These are phyloP conservation scores for Phytophthora agathidicida DNA, from an alignment of 352 stramenopile genomes.

Conservation along the genomic window DNA sequence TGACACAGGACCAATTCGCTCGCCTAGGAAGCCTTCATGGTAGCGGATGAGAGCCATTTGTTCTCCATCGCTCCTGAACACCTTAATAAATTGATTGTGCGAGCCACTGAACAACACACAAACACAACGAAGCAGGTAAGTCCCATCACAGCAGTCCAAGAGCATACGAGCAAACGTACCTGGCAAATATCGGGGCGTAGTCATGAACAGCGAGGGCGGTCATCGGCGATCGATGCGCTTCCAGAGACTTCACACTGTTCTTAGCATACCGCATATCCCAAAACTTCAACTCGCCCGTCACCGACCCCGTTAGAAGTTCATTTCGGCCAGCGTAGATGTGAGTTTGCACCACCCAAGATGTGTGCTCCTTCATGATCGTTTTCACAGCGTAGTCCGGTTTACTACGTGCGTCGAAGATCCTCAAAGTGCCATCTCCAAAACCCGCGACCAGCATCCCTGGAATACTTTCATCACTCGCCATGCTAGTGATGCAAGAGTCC, in stretches of 20 bases:
- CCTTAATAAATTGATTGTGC: conserved; percentile 99
- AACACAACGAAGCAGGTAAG: conserved; percentile 5
- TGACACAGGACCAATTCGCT: conserved; percentile 97
- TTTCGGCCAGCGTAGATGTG: conserved; percentile 78
- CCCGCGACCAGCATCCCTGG: conserved; percentile 90
- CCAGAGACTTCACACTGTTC: conserved; percentile 85
- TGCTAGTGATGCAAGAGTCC: conserved; percentile 91
- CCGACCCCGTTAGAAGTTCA: conserved; percentile 94
- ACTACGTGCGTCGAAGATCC: conserved; percentile 94
- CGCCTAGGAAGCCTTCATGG: conserved; percentile 96
- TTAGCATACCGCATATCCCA: conserved; percentile 95
- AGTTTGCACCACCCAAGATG: conserved; percentile 95
- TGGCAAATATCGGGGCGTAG: conserved; percentile 96
- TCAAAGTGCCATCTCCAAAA: conserved; percentile 93
- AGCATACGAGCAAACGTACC: conserved; percentile 40
- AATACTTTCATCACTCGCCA: conserved; percentile 80
- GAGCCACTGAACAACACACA: conserved; percentile 93
- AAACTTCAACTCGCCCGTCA: conserved; percentile 96
- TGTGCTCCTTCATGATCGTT: conserved; percentile 90
- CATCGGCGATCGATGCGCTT: conserved; percentile 94
- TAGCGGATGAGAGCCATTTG: conserved; percentile 91
- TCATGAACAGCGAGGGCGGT: conserved; percentile 96
- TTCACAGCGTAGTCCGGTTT: conserved; percentile 72
- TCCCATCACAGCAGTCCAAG: neutral
- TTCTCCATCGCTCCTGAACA: conserved; percentile 92